A percentile compares a stretch with the other conserved stretches of the same genome.
These are phyloP conservation scores for Xylariaceae sp. DNA, from an alignment of 2,329 filamentous ascomycete species.

Conservation along the genomic window DNA sequence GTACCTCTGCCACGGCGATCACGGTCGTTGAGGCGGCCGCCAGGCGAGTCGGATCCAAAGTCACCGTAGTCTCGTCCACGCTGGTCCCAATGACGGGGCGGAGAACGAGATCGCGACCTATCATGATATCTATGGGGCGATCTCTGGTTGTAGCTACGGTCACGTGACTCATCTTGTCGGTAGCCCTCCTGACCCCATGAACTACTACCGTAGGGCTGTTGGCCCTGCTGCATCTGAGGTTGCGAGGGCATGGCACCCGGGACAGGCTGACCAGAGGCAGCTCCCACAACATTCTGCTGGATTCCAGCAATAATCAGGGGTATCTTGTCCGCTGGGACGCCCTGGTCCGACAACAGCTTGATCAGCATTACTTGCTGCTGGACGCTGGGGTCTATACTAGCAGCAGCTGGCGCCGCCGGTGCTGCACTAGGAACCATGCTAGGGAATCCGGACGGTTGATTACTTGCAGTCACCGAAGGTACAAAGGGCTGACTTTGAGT, in stretches of 20 bases:
- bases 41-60: slow-evolving; percentile 65
- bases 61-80: slow-evolving; percentile 62
- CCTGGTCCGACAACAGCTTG: slow-evolving; percentile 69
- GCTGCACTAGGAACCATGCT: slow-evolving; percentile 34
- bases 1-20: slow-evolving; percentile 52
- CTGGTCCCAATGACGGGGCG: slow-evolving; percentile 65
- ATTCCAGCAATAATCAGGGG: slow-evolving; percentile 52
- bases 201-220: slow-evolving; percentile 38
- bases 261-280: slow-evolving; percentile 28
- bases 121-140: slow-evolving; percentile 57
- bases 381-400: slow-evolving; percentile 48
- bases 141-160: slow-evolving; percentile 54
- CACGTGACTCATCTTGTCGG: slow-evolving; percentile 46
- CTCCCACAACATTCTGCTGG: slow-evolving; percentile 36
- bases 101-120: slow-evolving; percentile 74
- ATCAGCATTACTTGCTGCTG: slow-evolving; percentile 70
- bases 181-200: slow-evolving; percentile 35
- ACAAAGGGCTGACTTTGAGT: slow-evolving; percentile 31
- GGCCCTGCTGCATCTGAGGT: slow-evolving; percentile 34
- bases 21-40: slow-evolving; percentile 52
- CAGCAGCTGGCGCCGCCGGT: slow-evolving; percentile 32
- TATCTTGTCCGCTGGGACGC: slow-evolving; percentile 73
- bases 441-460: slow-evolving; percentile 35
- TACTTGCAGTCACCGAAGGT: slow-evolving; percentile 34
- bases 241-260: slow-evolving; percentile 30